Base-by-base conservation (phyloP, 192 early-diverging fungal species). In the Podila epicladia region DNA sequence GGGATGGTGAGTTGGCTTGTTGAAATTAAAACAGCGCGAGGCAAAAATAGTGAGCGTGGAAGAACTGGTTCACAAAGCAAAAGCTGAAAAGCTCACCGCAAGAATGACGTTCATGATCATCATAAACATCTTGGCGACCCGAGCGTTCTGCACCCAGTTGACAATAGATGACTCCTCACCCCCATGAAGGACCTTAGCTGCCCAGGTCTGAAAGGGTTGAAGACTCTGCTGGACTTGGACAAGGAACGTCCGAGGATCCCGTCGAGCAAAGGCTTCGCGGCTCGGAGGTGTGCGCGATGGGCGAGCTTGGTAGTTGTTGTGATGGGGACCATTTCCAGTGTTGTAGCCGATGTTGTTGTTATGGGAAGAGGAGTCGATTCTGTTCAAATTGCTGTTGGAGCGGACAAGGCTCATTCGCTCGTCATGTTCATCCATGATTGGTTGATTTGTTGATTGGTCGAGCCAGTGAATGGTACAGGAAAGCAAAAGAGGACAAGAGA, bases 351-450 rank as follows among this genome's bases (percentile, higher is more conserved):
- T n/a, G 12, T 35, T 55, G 61, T 28, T 63, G 49, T 19, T 63
- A 20, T 35, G 24, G 33, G 26, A 33, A 17, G n/a, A 13, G 17
- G 19, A 26, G 3, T n/a, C 1, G 57, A 1, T 38, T 9, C 33
- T 28, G 37, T 53, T 67, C 22, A 62, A 32, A 35, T 60, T 19
- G 20, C 49, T 38, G 61, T 63, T 63, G 61, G 64, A 64, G 63
- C 71, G 71, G 55, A 73, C 41, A 11, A 73, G 71, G 37, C 71
- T 73, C 33, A 57, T 71, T 71, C 61, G 45, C 19, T 71, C 70
- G 22, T 71, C 51, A 17, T 71, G 41, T 38, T 62, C 29, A 6
- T 64, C 62, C 70, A 71, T 71, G n/a, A 45, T 20, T 51, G 9
- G 41, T 70, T 49, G 32, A 22, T 17, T 6, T 8, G 19, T 41